Evolutionary conservation across 2,329 filamentous ascomycete genomes (phyloP).

Genomic region (Colletotrichum abscissum): DNA sequence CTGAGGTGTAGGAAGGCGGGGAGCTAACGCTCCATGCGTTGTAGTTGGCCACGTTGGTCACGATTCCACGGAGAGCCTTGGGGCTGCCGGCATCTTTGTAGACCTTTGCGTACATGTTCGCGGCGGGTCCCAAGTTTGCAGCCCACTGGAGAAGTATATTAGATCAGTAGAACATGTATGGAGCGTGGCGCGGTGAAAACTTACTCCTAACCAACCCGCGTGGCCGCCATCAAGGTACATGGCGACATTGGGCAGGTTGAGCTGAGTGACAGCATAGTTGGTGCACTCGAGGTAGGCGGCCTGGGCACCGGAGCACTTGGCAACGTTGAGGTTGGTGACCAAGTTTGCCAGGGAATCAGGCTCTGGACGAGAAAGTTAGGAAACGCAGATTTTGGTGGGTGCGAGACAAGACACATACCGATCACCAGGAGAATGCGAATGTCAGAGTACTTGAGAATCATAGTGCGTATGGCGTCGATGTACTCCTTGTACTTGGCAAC

Average conservation of each 20-base stretch:
- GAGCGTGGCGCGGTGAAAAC: background rate
- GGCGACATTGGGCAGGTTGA: conserved; percentile 66
- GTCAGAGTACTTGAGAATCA: conserved; percentile 56
- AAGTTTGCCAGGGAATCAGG: conserved; percentile 70
- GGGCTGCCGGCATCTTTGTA: conserved; percentile 63
- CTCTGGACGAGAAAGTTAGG: conserved; percentile 48
- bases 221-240: conserved; percentile 67
- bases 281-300: conserved; percentile 61
- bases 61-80: conserved; percentile 62
- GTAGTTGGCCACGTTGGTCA: conserved; percentile 70
- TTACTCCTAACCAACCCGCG: conserved; percentile 57
- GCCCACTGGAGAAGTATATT: conserved; percentile 60
- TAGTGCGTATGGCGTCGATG: conserved; percentile 59
- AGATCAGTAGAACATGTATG: background rate
- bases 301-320: conserved; percentile 62
- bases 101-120: conserved; percentile 57
- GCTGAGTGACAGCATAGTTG: conserved; percentile 60
- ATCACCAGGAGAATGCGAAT: conserved; percentile 57
- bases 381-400: background rate
- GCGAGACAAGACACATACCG: conserved; percentile 41
- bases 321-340: conserved; percentile 63
- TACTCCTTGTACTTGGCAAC: conserved; percentile 66
- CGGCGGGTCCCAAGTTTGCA: conserved; percentile 62
- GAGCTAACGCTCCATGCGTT: conserved; percentile 58
- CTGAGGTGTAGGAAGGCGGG: conserved; percentile 57